Conservation (phyloP, 106 monocot species). For the Platanthera zijinensis region DNA sequence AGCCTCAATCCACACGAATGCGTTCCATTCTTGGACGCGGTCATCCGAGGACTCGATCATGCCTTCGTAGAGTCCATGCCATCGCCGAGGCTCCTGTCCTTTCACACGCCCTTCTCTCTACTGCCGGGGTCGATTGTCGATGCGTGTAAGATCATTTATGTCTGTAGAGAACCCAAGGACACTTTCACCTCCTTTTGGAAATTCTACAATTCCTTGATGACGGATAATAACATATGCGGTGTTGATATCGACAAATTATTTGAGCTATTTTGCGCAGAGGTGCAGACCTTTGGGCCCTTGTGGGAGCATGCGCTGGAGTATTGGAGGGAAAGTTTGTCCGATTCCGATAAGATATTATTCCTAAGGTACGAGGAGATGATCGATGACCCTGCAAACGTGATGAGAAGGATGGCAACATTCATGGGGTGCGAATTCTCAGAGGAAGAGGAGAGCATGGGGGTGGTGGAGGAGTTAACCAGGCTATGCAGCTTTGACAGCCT, state of each 20-base stretch:
- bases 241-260: slow-evolving; percentile 5
- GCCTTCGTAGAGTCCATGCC: no score
- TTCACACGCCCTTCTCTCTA: slow-evolving; percentile 23
- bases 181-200: slow-evolving; percentile 20
- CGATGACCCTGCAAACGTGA: background rate
- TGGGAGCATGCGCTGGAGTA: slow-evolving; percentile 29
- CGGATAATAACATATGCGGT: background rate
- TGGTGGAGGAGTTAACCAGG: slow-evolving; percentile 14
- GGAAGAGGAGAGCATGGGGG: slow-evolving; percentile 10
- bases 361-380: no score
- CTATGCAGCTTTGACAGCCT: slow-evolving; percentile 26
- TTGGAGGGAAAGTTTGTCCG: slow-evolving; percentile 10
- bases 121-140: slow-evolving; percentile 15
- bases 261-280: slow-evolving; percentile 9
- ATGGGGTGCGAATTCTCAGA: slow-evolving; percentile 20
- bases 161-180: slow-evolving; percentile 37
- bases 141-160: slow-evolving; percentile 25
- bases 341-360: slow-evolving; percentile 16
- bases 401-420: slow-evolving; percentile 25
- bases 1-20: background rate
- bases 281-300: slow-evolving; percentile 4
- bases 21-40: no score
- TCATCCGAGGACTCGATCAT: no score
- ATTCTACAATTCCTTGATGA: background rate
- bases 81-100: slow-evolving; percentile 5